phyloP scores from a whole-genome alignment of 176 grass and related monocot genomes.

The Microstegium vimineum region DNA sequence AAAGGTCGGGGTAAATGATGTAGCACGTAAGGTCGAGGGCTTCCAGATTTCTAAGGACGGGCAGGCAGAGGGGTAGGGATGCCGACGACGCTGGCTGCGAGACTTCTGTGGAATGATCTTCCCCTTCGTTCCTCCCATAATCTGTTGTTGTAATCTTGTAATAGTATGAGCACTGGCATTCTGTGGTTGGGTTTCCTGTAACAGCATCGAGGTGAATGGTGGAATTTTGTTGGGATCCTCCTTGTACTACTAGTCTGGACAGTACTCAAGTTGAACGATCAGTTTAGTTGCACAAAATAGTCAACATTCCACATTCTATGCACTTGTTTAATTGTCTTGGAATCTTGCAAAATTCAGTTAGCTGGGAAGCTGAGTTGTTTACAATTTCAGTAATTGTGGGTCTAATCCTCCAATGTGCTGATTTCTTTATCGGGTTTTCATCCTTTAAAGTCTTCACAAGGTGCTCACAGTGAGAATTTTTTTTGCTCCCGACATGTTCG shows the following conservation, averaged over 20 bases:
- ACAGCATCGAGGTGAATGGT: not conserved
- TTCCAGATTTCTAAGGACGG: conserved; percentile 47
- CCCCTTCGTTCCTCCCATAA: not conserved
- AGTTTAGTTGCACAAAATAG: too few species aligned
- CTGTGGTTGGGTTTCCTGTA: not conserved
- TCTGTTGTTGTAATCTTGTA: not conserved
- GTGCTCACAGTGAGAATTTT: too few species aligned
- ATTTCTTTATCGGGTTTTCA: too few species aligned
- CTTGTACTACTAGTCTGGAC: not conserved
- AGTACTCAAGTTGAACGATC: too few species aligned
- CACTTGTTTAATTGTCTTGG: too few species aligned
- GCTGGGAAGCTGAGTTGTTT: too few species aligned
- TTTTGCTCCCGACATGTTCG: too few species aligned
- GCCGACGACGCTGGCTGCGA: not conserved
- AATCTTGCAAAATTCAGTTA: too few species aligned
- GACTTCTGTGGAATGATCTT: not conserved
- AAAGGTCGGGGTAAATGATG: conserved; percentile 41
- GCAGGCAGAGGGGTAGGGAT: conserved; percentile 30
- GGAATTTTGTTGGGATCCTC: not conserved
- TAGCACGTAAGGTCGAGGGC: conserved; percentile 51
- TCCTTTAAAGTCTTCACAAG: too few species aligned
- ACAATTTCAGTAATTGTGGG: too few species aligned
- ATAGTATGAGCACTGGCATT: not conserved
- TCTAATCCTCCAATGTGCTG: too few species aligned
- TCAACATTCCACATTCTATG: too few species aligned